Evolutionary conservation across 441 rosid genomes (phyloP).

Genomic region (Syzygium syzygioides): DNA sequence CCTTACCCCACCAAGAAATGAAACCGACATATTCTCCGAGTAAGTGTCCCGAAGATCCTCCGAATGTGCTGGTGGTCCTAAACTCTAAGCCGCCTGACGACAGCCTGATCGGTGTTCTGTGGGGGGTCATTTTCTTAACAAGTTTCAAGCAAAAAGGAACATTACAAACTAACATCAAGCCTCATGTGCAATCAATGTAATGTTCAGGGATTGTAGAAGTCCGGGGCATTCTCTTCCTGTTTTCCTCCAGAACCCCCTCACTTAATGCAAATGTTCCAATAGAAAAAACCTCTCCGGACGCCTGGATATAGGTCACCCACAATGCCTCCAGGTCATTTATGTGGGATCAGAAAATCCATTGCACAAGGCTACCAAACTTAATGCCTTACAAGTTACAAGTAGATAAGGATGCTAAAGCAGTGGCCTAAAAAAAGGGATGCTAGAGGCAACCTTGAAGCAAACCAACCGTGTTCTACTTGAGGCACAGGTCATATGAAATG

Average conservation of each 20-base stretch:
- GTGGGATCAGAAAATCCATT: neutral
- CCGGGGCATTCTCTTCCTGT: neutral
- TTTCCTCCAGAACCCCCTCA: neutral
- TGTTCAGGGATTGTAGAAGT: neutral
- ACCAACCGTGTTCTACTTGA: neutral
- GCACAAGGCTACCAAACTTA: neutral
- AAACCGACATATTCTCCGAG: neutral
- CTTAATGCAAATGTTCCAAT: neutral
- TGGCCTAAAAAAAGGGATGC: neutral
- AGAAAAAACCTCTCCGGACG: neutral
- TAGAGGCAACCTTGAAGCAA: neutral
- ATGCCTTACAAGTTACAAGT: neutral
- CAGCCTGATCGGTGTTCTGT: neutral
- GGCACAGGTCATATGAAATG: neutral
- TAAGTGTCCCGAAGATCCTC: neutral
- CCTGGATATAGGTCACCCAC: neutral
- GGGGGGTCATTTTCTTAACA: neutral
- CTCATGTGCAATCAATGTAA: neutral
- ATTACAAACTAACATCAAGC: neutral
- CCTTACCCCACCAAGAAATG: neutral
- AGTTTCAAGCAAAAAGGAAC: neutral
- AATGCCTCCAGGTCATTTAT: neutral
- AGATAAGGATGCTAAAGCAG: neutral
- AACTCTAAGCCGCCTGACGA: neutral
- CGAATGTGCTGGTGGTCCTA: neutral